These are phyloP conservation scores for Leccinum boreale DNA, from an alignment of 768 basidiomycete species.

Conservation along the genomic window DNA sequence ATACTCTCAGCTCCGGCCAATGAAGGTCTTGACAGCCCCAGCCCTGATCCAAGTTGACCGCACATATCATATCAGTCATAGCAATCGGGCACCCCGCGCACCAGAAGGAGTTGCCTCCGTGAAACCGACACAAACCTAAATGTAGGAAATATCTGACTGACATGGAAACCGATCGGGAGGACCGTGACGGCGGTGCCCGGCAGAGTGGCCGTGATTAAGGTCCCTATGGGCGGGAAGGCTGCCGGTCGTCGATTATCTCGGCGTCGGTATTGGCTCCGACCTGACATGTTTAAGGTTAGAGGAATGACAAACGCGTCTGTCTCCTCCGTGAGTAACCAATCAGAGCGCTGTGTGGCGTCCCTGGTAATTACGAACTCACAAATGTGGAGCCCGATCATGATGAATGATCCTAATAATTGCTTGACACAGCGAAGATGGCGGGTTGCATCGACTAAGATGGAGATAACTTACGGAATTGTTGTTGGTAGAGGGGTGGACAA, in stretches of 20 bases:
- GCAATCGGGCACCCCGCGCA: conserved; percentile 10
- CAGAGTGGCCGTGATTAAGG: conserved; percentile 15
- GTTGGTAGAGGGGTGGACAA: conserved; percentile 5
- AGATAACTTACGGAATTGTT: conserved; percentile 16
- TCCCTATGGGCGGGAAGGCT: conserved; percentile 6
- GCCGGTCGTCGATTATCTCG: conserved; percentile 20
- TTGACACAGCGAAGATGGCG: conserved; percentile 10
- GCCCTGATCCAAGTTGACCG: conserved; percentile 15
- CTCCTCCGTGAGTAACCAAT: conserved; percentile 23
- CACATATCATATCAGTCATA: conserved; percentile 8
- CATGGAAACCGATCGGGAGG: conserved; percentile 20
- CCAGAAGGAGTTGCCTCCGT: conserved; percentile 11
- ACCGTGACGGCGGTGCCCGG: conserved; percentile 27
- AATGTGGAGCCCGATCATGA: conserved; percentile 20
- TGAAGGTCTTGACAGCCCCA: conserved; percentile 15
- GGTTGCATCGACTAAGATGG: conserved; percentile 13
- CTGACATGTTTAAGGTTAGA: conserved; percentile 21
- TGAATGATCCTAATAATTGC: conserved; percentile 15
- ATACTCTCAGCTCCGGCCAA: conserved; percentile 15
- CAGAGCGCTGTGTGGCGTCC: conserved; percentile 18
- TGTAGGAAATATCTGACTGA: conserved; percentile 3
- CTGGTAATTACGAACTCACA: conserved; percentile 23
- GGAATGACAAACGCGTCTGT: conserved; percentile 14
- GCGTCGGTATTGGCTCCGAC: conserved; percentile 23
- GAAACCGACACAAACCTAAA: conserved; percentile 13